Base-by-base conservation (phyloP, 2,329 filamentous ascomycete genomes). In the Scedosporium minutisporum region DNA sequence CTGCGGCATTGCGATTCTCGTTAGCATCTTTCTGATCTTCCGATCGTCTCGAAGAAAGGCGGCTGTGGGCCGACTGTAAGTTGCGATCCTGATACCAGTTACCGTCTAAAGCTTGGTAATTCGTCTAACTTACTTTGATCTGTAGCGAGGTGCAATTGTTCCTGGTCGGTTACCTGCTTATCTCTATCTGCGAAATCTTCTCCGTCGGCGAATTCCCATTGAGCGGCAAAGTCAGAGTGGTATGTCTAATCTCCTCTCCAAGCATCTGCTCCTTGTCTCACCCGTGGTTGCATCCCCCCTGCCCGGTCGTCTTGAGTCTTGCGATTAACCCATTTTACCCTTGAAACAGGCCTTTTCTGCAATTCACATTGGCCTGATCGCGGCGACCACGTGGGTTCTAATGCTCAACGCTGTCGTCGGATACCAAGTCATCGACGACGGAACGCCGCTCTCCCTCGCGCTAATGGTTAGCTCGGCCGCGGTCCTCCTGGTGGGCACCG, bases 141-240 rank as follows among this genome's bases (percentile, higher is more conserved):
- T 62, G 63, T 71, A 96, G 95, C 75, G 95, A 99, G 76, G 97
- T 99, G 85, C 95, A 99, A 81, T 71, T 97, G 41, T 97, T 99
- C 77, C 84, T 99, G 60, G 65, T 90, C 51, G 88, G 89, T 60
- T 99, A 91, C 74, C 88, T 96, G 63, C 76, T 97, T 64, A 87
- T 97, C 65, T 87, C 90, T 69, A 90, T 99, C 70, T 97, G 93
- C 76, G 95, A 97, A 74, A 96, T 99, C 70, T 97, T 99, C 77
- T 93, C 92, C 0, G 87, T 97, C 42, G 95, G 95, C 68, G 90
- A 88, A 33, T 93, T 99, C 69, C 92, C 93, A 2, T 77, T 97
- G 21, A 78, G 84, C 67, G 77, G 81, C 61, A 84, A 77, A 59
- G 89, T 90, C 64, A 86, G 92, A 72, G 82, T 90, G 69, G 91